Evolutionary conservation across 306 rosid genomes (phyloP).

Genomic region (Glycyrrhiza uralensis): DNA sequence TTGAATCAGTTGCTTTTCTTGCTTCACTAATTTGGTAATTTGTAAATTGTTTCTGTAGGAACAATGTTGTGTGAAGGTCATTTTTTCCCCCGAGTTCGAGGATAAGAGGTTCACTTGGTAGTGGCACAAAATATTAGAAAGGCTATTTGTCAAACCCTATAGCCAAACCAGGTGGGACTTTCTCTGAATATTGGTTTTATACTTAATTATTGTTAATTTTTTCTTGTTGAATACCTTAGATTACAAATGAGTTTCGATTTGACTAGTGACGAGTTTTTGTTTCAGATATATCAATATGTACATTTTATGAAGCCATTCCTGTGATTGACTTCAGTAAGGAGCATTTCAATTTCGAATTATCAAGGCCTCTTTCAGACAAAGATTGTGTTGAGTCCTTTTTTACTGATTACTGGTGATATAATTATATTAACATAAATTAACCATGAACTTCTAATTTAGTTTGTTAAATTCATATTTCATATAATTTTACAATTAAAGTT

Average conservation of each 20-base stretch:
- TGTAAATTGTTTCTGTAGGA: background rate
- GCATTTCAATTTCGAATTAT: conserved; percentile 26
- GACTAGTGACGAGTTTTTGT: background rate
- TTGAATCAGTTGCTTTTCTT: background rate
- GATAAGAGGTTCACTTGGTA: conserved; percentile 28
- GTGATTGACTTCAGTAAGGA: conserved; percentile 39
- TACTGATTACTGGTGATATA: no score
- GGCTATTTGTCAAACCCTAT: conserved; percentile 43
- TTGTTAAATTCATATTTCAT: no score
- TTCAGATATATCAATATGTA: conserved; percentile 68
- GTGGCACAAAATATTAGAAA: conserved; percentile 40
- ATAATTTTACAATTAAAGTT: no score
- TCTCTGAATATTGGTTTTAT: conserved; percentile 53
- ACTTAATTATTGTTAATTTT: background rate
- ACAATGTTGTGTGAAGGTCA: conserved; percentile 39
- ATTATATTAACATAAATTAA: no score
- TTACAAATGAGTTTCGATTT: no score
- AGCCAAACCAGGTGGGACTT: conserved; percentile 49
- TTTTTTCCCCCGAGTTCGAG: conserved; percentile 35
- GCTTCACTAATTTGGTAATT: background rate
- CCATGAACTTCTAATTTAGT: no score
- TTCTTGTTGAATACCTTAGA: no score
- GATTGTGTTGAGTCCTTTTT: conserved; percentile 70
- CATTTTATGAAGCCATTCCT: conserved; percentile 55
- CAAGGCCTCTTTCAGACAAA: conserved; percentile 44